These are phyloP conservation scores for Jaltomata sinuosa DNA, from an alignment of 257 asterid genomes.

Conservation along the genomic window DNA sequence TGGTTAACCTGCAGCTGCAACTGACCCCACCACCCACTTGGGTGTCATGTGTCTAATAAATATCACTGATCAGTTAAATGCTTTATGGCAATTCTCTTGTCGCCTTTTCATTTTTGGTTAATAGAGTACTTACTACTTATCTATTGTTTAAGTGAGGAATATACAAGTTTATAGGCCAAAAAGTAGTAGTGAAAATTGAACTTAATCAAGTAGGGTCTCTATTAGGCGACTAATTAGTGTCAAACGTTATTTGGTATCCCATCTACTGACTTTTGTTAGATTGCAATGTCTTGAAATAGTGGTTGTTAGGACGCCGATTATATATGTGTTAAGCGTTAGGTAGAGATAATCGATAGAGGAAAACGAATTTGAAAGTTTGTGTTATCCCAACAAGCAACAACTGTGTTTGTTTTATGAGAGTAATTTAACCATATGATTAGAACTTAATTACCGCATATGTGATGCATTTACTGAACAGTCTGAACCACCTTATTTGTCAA, in stretches of 20 bases:
- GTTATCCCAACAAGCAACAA: neutral
- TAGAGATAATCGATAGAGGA: neutral
- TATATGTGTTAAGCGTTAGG: neutral
- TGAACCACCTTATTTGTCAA: constrained; percentile 51
- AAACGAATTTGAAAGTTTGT: neutral
- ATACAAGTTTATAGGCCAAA: neutral
- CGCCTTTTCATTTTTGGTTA: neutral
- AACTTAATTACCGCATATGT: constrained; percentile 18
- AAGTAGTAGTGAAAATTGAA: neutral
- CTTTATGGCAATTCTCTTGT: neutral
- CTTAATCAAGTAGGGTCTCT: neutral
- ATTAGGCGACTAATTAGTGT: neutral
- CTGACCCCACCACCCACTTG: neutral
- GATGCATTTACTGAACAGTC: constrained; percentile 40
- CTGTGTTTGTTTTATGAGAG: neutral
- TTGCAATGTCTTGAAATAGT: neutral
- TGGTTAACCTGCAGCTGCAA: constrained; percentile 23
- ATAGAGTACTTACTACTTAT: neutral
- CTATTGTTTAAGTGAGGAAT: neutral
- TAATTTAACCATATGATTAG: neutral
- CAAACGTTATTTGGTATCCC: neutral
- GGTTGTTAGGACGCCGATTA: neutral
- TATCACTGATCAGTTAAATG: neutral
- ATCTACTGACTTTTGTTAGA: neutral
- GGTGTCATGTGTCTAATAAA: constrained; percentile 7